Base-by-base conservation (phyloP, 257 asterid species). In the Solanum stenotomum region DNA sequence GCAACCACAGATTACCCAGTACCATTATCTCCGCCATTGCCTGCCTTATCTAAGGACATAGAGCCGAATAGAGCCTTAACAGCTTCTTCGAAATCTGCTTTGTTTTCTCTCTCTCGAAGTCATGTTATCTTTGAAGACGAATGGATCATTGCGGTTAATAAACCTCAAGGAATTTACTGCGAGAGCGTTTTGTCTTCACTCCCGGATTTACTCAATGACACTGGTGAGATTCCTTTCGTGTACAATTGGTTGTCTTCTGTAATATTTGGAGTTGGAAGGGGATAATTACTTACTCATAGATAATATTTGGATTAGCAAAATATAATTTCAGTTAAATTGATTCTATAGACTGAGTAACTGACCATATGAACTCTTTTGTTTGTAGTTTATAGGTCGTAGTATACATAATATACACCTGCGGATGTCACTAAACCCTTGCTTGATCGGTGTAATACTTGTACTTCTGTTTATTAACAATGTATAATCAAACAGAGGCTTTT, bases 61-160 rank as follows among this genome's bases (percentile, higher is more conserved):
- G 99, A 96, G 92, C 90, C 94, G 78, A 91, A 87, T 90, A 91
- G 99, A 88, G 98, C 98, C 56, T 82, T 95, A 59, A 89, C 98
- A 29, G 98, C 98, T 40, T 93, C 98, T 20, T 94, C 98, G 18
- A 95, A 90, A 83, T 96, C 98, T 6, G 86, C 97, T 49, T 92
- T 93, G 22, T 95, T 95, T 84, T 75, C 95, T 83, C 96, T 96
- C 70, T 92, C 97, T 2, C 90, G 91, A 90, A 85, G 78, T 10
- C 97, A 96, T 23, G 92, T 95, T 15, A 91, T 96, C n/a, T 95
- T 94, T 89, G 96, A 96, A 91, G 98, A 96, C 35, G 94, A 95
- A 76, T 96, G 98, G 98, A 93, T 95, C 85, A 91, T 96, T 88
- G 98, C 98, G 25, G 92, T 96, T 23, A 95, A 96, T 85, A 96